Evolutionary conservation across 768 basidiomycete genomes (phyloP), one percentile per base, ranked within the genome.

Genomic region (Boletus sp.): DNA sequence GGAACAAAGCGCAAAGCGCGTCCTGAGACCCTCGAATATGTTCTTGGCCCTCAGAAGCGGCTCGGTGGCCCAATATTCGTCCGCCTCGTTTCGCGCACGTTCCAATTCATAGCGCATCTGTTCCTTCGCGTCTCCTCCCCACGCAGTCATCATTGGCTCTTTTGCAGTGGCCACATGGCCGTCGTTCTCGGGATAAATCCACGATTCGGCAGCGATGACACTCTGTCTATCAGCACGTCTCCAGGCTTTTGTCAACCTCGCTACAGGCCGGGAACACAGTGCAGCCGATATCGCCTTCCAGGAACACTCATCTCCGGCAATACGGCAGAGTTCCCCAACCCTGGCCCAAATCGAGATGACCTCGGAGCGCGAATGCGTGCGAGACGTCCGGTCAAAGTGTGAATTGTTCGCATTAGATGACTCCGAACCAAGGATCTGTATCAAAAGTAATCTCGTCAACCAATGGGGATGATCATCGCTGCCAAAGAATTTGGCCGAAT

Each of bases 211-310:
- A 3, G 76, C 78, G 8, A 77, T 74, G 43, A 84, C 61, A 17
- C 82, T 81, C 21, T 77, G 74, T 0, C 80, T 66, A 54, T 90
- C 86, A 0, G 88, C 87, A 19, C 90, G 76, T 61, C 82, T 83
- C 91, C 91, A 93, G 6, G 78, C 87, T 67, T 90, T 90, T 47
- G 85, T 87, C 46, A 93, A 68, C 35, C 91, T 74, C 9, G 89
- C 87, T 21, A 93, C 77, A 17, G 91, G 86, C 27, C 84, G 75
- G 15, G 86, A 84, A 56, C 86, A 88, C 15, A 93, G 66, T 7
- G 86, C 91, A 13, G 78, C 75, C n/a, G 69, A 70, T 48, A 93
- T 85, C 2, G 90, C 90, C 39, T 75, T 79, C 88, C 87, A 93
- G 14, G 88, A 83, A 55, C 84, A 87, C 63, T 88, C 87, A 59